Percentiles rank a stretch among this genome's conserved stretches.
Conservation (phyloP, 441 rosid species). For the Pelargonium cotyledonis region DNA sequence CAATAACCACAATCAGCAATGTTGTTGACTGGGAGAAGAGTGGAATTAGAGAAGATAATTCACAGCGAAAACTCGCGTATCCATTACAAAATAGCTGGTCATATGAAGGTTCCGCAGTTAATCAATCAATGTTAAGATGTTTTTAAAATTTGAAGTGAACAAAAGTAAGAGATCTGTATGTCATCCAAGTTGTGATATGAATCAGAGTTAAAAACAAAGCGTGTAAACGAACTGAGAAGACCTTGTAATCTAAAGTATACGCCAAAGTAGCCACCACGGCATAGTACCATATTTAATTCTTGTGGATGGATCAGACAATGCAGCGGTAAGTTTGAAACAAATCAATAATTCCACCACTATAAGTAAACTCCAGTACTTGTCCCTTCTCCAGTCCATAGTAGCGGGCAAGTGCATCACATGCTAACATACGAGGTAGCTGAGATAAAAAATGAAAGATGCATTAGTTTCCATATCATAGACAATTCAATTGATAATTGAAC, state of each 20-base stretch:
- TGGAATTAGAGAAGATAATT: not conserved
- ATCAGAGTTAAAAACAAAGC: not conserved
- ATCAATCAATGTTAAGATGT: not conserved
- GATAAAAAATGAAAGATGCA: not conserved
- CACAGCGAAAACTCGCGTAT: not conserved
- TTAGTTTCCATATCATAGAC: not conserved
- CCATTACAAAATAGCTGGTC: not conserved
- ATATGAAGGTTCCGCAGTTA: not conserved
- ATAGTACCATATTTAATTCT: not conserved
- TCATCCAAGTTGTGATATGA: not conserved
- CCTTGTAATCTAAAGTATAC: not conserved
- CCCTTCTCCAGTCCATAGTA: constrained; percentile 49
- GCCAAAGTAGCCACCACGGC: not conserved
- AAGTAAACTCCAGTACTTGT: constrained; percentile 45
- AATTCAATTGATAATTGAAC: not conserved
- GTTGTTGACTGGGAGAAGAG: not conserved
- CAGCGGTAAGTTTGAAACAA: constrained; percentile 38
- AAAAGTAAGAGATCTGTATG: not conserved
- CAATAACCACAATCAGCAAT: too few species aligned
- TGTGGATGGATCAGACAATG: constrained; percentile 29
- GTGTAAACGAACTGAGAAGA: not conserved
- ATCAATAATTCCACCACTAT: constrained; percentile 30
- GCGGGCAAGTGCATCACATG: constrained; percentile 39
- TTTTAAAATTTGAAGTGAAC: not conserved
- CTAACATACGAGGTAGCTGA: constrained; percentile 45